Percentiles rank a stretch among this genome's conserved stretches.
Conservation (phyloP, 2,329 filamentous ascomycete genomes). For the Metarhizium rileyi region DNA sequence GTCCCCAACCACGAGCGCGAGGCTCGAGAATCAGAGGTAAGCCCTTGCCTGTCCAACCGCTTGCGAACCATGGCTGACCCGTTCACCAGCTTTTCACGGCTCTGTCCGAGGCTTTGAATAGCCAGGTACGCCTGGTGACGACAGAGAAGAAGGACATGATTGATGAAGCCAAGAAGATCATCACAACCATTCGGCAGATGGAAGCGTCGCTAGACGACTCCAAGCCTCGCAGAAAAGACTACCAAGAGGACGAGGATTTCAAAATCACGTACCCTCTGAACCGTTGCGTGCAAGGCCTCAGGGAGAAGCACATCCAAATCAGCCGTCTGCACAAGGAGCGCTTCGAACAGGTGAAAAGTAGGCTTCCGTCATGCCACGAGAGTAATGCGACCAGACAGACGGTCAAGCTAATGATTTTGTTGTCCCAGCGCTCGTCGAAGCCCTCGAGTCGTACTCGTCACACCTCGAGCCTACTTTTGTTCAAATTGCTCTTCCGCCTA, state of each 20-base stretch:
- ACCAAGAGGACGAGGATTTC: conserved; percentile 58
- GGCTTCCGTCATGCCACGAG: conserved; percentile 24
- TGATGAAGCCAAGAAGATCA: conserved; percentile 80
- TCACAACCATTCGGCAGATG: conserved; percentile 87
- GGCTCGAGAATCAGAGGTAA: conserved; percentile 75
- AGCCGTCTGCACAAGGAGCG: conserved; percentile 79
- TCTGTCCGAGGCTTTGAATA: conserved; percentile 83
- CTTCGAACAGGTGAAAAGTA: conserved; percentile 92
- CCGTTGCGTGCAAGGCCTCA: conserved; percentile 67
- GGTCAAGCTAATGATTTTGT: not conserved
- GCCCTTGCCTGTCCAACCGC: not conserved
- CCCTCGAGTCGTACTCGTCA: conserved; percentile 90
- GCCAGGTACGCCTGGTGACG: conserved; percentile 76
- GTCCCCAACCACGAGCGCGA: conserved; percentile 91
- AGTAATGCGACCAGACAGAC: no score
- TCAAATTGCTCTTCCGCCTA: conserved; percentile 75
- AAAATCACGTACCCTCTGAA: conserved; percentile 75
- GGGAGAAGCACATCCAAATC: conserved; percentile 77
- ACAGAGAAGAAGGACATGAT: conserved; percentile 82
- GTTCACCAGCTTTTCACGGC: conserved; percentile 71
- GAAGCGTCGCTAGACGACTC: conserved; percentile 77
- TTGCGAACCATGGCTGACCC: not conserved
- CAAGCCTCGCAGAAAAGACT: conserved; percentile 48
- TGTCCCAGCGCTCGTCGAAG: conserved; percentile 73
- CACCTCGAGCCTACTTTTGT: conserved; percentile 89